These are phyloP conservation scores for Globisporangium recalcitrans DNA, from an alignment of 352 stramenopile species.

Conservation along the genomic window DNA sequence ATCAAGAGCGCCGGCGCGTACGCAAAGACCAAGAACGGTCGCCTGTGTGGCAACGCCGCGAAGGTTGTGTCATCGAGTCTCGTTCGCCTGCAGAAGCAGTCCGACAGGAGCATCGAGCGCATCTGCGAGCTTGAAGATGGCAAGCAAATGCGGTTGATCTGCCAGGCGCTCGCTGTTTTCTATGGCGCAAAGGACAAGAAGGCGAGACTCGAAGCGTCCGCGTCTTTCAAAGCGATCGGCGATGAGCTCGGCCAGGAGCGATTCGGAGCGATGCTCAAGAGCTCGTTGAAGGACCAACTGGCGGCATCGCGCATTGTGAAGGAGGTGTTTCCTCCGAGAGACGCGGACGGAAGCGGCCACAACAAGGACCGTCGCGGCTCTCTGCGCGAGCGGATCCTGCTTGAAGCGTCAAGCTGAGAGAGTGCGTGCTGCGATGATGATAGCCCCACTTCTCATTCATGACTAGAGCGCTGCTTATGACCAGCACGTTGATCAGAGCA, in stretches of 20 bases:
- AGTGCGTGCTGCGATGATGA: neutral
- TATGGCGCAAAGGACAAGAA: conserved; percentile 42
- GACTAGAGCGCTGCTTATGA: too few species aligned
- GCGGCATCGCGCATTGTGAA: conserved; percentile 31
- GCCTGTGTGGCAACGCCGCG: conserved; percentile 46
- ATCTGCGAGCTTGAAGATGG: conserved; percentile 1
- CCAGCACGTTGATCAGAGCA: too few species aligned
- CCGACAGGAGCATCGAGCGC: conserved; percentile 5
- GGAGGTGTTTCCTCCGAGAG: conserved; percentile 26
- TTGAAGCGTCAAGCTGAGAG: conserved; percentile 10
- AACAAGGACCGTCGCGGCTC: conserved; percentile 21
- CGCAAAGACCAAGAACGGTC: conserved; percentile 54
- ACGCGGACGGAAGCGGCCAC: neutral
- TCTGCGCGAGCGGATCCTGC: conserved; percentile 30
- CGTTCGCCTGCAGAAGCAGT: conserved; percentile 17
- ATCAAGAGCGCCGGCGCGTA: conserved; percentile 34
- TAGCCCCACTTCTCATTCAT: neutral
- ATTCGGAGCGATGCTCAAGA: conserved; percentile 29
- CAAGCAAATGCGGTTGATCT: conserved; percentile 18
- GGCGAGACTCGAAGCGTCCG: conserved; percentile 33
- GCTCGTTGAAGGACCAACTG: conserved; percentile 26
- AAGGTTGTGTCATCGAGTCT: conserved; percentile 35
- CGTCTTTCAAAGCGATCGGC: conserved; percentile 39
- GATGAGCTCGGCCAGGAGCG: conserved; percentile 27
- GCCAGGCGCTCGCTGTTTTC: conserved; percentile 37